phyloP scores from a whole-genome alignment of 2,329 filamentous ascomycete species.

The Fusarium sp. region DNA sequence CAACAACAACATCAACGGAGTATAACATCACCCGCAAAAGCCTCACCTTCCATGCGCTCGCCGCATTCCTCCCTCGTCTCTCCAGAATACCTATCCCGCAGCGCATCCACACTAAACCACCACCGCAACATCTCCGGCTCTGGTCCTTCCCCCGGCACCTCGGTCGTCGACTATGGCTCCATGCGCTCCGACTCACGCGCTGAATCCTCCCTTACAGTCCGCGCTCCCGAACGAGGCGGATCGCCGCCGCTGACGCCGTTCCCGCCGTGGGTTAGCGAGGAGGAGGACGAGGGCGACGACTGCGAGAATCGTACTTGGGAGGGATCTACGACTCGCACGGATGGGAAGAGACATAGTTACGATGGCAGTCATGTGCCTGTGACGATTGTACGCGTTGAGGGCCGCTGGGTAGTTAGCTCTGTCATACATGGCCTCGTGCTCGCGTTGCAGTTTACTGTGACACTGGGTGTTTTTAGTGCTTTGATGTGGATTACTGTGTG shows the following conservation, averaged over 20 bases:
- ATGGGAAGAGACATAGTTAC: slow-evolving; percentile 14
- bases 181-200: slow-evolving; percentile 21
- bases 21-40: slow-evolving; percentile 24
- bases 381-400: slow-evolving; percentile 18
- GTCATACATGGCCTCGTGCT: slow-evolving; percentile 49
- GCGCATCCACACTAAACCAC: slow-evolving; percentile 3
- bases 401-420: slow-evolving; percentile 34
- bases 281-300: slow-evolving; percentile 37
- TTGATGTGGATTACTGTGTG: slow-evolving; percentile 49
- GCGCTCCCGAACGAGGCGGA: slow-evolving; percentile 16
- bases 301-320: slow-evolving; percentile 33
- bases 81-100: slow-evolving; percentile 17
- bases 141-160: slow-evolving; percentile 18
- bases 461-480: slow-evolving; percentile 46
- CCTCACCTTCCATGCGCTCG: slow-evolving; percentile 12
- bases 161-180: slow-evolving; percentile 30
- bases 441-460: slow-evolving; percentile 45
- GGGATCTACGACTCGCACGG: slow-evolving; percentile 3
- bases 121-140: slow-evolving; percentile 19
- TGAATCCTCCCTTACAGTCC: slow-evolving; percentile 40
- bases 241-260: slow-evolving; percentile 48
- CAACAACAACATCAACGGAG: slow-evolving; percentile 14
- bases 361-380: slow-evolving; percentile 13
- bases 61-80: slow-evolving; percentile 22
- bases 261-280: slow-evolving; percentile 44